Percentiles rank a stretch among this genome's conserved stretches.
Conservation (phyloP, 1,139 yeast genomes). For the Taphrina betulina region DNA sequence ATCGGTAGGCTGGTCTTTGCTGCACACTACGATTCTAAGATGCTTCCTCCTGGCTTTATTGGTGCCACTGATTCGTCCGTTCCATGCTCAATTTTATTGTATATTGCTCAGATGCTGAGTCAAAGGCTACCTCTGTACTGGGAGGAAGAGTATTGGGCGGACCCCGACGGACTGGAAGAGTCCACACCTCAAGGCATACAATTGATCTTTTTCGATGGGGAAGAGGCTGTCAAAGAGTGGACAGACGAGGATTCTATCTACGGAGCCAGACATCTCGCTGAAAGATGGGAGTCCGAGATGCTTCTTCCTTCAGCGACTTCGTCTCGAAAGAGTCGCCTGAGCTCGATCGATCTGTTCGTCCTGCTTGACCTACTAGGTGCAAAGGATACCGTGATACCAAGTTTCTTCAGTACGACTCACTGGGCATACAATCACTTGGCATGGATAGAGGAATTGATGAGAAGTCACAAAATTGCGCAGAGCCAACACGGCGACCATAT, state of each 20-base stretch:
- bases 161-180: slow-evolving; percentile 34
- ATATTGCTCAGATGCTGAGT: slow-evolving; percentile 48
- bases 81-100: slow-evolving; percentile 55
- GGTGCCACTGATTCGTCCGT: slow-evolving; percentile 63
- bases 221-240: slow-evolving; percentile 58
- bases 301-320: slow-evolving; percentile 36
- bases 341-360: slow-evolving; percentile 49
- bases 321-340: slow-evolving; percentile 38
- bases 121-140: slow-evolving; percentile 38
- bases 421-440: slow-evolving; percentile 47
- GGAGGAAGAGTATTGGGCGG: slow-evolving; percentile 38
- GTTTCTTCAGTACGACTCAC: slow-evolving; percentile 51
- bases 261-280: slow-evolving; percentile 56
- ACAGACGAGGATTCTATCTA: slow-evolving; percentile 54
- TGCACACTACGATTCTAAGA: slow-evolving; percentile 58
- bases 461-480: slow-evolving; percentile 25
- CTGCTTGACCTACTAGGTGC: slow-evolving; percentile 55
- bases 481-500: slow-evolving; percentile 7
- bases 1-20: slow-evolving; percentile 49
- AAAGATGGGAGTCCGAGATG: slow-evolving; percentile 44
- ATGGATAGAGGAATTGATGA: slow-evolving; percentile 40
- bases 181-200: slow-evolving; percentile 47
- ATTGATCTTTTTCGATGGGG: slow-evolving; percentile 59
- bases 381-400: slow-evolving; percentile 46
- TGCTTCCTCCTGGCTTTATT: slow-evolving; percentile 54